Evolutionary conservation across 352 stramenopile genomes (phyloP), one percentile per base, ranked within the genome.

Genomic region (Phytophthora parvispora): DNA sequence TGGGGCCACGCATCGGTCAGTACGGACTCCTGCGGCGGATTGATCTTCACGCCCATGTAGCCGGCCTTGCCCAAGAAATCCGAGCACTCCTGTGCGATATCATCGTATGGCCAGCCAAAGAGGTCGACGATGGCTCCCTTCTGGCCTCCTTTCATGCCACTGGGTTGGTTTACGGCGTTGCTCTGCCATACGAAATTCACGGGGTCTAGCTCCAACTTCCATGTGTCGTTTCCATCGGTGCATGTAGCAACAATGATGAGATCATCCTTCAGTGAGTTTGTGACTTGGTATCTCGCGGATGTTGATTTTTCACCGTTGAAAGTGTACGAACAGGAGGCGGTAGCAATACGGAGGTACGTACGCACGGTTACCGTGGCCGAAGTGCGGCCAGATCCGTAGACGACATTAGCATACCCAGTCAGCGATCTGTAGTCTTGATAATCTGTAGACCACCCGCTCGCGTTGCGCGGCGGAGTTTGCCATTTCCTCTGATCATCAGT

Each of bases 21-120:
- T 13, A 92, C 54, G 1, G 77, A 70, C 52, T 93, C 85, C 48
- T 93, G 84, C 9, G 81, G 81, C 3, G 85, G 85, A 25, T 82
- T 88, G 58, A 93, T 84, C 72, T 92, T 93, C 28, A 91, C 80
- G 5, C 85, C 84, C 51, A 93, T 76, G 71, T 92, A 92, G 1
- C 84, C 81, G 4, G 83, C 81, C 27, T 90, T 90, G 31, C 80
- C 81, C 24, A 93, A 48, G 55, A 90, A 90, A 34, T 84, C 73
- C 4, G 63, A 45, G 56, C 84, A 93, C 51, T 93, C 85, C n/a
- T 76, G 54, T 24, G 83, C 83, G 31, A 92, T 89, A 47, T 90
- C 85, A 15, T 69, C 61, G 58, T 89, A 89, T 20, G 85, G 81
- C 85, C 84, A 92, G 7, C 82, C 83, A 36, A 93, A 93, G 12